Percentiles rank a stretch among this genome's conserved stretches.
Evolutionary conservation across 2,329 filamentous ascomycete genomes (phyloP).

Genomic region (Trichoderma sp.): DNA sequence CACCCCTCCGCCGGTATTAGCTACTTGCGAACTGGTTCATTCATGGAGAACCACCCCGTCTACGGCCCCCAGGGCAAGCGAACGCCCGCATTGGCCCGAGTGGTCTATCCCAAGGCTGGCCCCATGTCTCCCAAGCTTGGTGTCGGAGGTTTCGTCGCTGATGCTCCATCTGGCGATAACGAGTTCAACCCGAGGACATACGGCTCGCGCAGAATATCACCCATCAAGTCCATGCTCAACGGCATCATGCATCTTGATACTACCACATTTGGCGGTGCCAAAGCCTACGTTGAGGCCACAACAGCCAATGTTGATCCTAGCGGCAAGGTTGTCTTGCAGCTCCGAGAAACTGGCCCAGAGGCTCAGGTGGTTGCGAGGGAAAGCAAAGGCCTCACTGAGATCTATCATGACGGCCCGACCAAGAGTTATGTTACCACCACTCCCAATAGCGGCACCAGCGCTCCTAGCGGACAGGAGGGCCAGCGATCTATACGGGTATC

Average conservation of each 20-base stretch:
- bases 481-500: constrained; percentile 1
- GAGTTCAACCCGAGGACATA: constrained; percentile 37
- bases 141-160: constrained; percentile 53
- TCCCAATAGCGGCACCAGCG: neutral
- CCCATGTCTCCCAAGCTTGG: constrained; percentile 44
- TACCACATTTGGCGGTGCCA: constrained; percentile 49
- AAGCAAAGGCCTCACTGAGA: constrained; percentile 35
- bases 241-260: constrained; percentile 46
- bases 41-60: constrained; percentile 57
- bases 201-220: constrained; percentile 18
- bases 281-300: constrained; percentile 49
- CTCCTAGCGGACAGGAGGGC: neutral
- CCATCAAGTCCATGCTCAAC: constrained; percentile 29
- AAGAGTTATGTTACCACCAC: constrained; percentile 21
- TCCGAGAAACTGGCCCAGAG: constrained; percentile 40
- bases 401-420: constrained; percentile 31
- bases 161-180: constrained; percentile 42
- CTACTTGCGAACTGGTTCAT: constrained; percentile 55
- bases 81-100: constrained; percentile 48
- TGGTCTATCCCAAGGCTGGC: constrained; percentile 45
- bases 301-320: constrained; percentile 47
- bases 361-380: constrained; percentile 48
- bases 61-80: constrained; percentile 57
- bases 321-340: constrained; percentile 47
- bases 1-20: constrained; percentile 63